Evolutionary conservation across 768 basidiomycete species (phyloP).

Genomic region (Antrodiella citrinella): DNA sequence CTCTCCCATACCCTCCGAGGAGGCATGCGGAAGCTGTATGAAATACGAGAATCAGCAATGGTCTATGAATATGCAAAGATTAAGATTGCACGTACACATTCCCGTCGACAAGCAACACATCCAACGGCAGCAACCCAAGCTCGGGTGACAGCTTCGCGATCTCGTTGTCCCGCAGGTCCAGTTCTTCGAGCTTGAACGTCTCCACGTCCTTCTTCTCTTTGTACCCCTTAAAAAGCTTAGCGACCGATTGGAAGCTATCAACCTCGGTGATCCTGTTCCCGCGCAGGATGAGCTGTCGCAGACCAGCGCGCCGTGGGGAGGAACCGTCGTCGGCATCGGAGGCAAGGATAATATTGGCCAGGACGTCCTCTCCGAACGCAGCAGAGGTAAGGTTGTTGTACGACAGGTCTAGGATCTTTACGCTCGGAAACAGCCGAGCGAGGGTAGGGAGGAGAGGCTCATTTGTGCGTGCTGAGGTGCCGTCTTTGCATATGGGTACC

Average conservation of each 20-base stretch:
- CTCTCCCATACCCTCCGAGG: constrained; percentile 79
- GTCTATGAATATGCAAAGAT: background rate
- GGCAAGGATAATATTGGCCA: constrained; percentile 46
- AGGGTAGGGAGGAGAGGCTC: constrained; percentile 55
- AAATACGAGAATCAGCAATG: background rate
- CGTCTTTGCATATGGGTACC: constrained; percentile 35
- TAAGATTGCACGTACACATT: constrained; percentile 51
- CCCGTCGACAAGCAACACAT: constrained; percentile 78
- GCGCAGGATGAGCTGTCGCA: constrained; percentile 57
- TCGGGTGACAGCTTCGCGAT: constrained; percentile 61
- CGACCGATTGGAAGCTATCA: constrained; percentile 52
- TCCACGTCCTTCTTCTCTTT: constrained; percentile 48
- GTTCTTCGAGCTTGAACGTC: constrained; percentile 72
- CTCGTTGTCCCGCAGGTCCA: constrained; percentile 79
- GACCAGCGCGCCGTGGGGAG: constrained; percentile 34
- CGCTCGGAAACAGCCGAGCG: constrained; percentile 58
- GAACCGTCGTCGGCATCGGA: constrained; percentile 15
- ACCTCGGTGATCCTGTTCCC: constrained; percentile 61
- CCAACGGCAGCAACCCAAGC: constrained; percentile 67
- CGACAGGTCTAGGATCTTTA: constrained; percentile 66
- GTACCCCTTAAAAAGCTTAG: constrained; percentile 60
- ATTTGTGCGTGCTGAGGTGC: constrained; percentile 35
- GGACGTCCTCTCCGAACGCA: constrained; percentile 38
- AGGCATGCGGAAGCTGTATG: constrained; percentile 67
- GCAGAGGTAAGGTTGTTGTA: constrained; percentile 59